Conservation (phyloP, 176 grass and related monocot species). For the Melocanna baccifera region DNA sequence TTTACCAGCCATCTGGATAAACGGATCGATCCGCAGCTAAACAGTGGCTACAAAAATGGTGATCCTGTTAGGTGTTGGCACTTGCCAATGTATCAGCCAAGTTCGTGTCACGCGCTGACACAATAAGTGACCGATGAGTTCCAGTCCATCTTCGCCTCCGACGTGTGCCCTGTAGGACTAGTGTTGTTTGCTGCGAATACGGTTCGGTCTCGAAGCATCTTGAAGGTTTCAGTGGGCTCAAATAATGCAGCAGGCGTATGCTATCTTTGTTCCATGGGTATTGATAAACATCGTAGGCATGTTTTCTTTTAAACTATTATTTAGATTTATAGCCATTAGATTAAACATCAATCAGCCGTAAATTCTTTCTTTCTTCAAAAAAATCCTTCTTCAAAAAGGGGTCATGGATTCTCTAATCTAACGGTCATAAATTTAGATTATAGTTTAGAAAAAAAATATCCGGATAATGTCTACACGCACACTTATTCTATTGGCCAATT, state of each 20-base stretch:
- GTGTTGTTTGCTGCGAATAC: background rate
- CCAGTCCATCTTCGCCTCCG: background rate
- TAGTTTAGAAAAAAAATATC: too few species aligned
- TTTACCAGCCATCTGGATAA: background rate
- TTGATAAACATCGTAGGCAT: too few species aligned
- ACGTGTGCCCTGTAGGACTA: background rate
- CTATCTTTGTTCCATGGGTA: background rate
- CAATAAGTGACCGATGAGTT: background rate
- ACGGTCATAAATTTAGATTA: too few species aligned
- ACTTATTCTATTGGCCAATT: background rate
- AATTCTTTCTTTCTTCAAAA: too few species aligned
- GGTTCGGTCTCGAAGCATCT: slow-evolving; percentile 4
- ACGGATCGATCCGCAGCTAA: background rate
- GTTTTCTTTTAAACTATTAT: too few species aligned
- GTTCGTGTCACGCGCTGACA: slow-evolving; percentile 8
- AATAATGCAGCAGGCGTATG: background rate
- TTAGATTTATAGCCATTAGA: too few species aligned
- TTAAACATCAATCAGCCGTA: too few species aligned
- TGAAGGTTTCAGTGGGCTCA: background rate
- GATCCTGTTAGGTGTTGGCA: background rate
- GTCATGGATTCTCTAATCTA: too few species aligned
- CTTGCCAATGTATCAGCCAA: background rate
- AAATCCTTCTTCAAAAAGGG: too few species aligned
- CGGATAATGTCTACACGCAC: too few species aligned
- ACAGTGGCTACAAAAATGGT: background rate